Evolutionary conservation across 345 rosid species (phyloP).

Genomic region (Clausena lansium): DNA sequence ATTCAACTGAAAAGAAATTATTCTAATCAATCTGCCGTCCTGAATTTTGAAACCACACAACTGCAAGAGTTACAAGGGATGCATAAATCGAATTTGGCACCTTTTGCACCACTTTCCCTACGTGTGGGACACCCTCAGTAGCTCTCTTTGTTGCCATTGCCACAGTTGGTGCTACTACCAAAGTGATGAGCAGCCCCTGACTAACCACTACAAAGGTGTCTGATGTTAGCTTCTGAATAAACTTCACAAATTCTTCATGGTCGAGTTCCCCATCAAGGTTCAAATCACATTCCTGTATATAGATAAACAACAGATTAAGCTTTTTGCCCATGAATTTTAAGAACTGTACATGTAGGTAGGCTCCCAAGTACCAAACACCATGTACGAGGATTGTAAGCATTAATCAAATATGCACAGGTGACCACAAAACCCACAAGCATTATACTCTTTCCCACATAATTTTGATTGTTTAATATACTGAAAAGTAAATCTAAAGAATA

Average conservation of each 20-base stretch:
- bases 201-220: slow-evolving; percentile 68
- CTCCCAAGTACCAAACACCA: not conserved
- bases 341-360: not conserved
- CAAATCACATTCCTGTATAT: slow-evolving; percentile 58
- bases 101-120: slow-evolving; percentile 81
- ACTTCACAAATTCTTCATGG: slow-evolving; percentile 74
- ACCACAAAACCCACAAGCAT: no score
- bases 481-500: not conserved
- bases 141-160: slow-evolving; percentile 84
- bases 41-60: slow-evolving; percentile 56
- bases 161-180: slow-evolving; percentile 87
- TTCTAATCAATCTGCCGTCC: slow-evolving; percentile 22
- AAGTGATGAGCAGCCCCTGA: slow-evolving; percentile 71
- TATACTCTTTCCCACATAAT: not conserved
- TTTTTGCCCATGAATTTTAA: not conserved
- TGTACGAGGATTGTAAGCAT: not conserved
- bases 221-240: slow-evolving; percentile 51
- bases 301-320: not conserved
- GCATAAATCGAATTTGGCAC: slow-evolving; percentile 78
- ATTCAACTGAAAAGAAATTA: not conserved
- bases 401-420: no score
- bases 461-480: not conserved
- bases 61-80: slow-evolving; percentile 76
- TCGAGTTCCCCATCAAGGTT: slow-evolving; percentile 77
- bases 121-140: slow-evolving; percentile 83